Evolutionary conservation across 2,329 filamentous ascomycete genomes (phyloP), one percentile per base, ranked within the genome.

Genomic region (Bimuria novae-zelandiae): DNA sequence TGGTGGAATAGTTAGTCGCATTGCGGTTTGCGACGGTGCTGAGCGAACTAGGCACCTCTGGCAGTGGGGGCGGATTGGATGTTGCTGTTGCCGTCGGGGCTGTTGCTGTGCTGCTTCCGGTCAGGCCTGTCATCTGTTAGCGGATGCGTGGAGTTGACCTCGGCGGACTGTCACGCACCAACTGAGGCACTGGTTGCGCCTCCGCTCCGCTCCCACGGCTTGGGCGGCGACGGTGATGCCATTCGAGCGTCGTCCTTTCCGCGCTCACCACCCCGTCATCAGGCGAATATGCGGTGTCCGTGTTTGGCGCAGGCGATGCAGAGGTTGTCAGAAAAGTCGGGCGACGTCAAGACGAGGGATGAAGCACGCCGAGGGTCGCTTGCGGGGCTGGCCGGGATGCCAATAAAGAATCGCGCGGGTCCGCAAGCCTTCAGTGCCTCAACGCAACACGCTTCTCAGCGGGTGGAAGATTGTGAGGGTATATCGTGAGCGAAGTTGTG

Each of bases 181-280:
- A 72, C 71, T 59, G 70, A 73, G 61, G 70, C 68, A 62, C 70
- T 72, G 33, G 71, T 74, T 52, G 75, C 80, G 57, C 84, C 83
- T 76, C 88, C 89, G 61, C 87, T 83, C 75, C 88, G 85, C 79
- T 99, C 94, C 94, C 94, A 99, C 41, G 94, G 94, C 78, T 99
- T 99, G 51, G 94, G 94, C 71, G 94, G 94, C 75, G 93, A 97
- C 60, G 79, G 79, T 61, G 81, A 78, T 67, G 82, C 81, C 82
- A 85, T 85, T 60, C 41, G 48, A 39, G 30, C 25, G 22, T 35
- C 14, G 33, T 56, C 49, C n/a, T 11, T n/a, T 62, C 47, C 56
- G 55, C 52, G 55, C 55, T 71, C 63, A 66, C 61, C 59, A 56
- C 57, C 54, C 59, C 52, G 52, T 60, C 59, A 58, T 59, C 55